Base-by-base conservation (phyloP, 2,329 filamentous ascomycete species). In the Xylaria sp. region DNA sequence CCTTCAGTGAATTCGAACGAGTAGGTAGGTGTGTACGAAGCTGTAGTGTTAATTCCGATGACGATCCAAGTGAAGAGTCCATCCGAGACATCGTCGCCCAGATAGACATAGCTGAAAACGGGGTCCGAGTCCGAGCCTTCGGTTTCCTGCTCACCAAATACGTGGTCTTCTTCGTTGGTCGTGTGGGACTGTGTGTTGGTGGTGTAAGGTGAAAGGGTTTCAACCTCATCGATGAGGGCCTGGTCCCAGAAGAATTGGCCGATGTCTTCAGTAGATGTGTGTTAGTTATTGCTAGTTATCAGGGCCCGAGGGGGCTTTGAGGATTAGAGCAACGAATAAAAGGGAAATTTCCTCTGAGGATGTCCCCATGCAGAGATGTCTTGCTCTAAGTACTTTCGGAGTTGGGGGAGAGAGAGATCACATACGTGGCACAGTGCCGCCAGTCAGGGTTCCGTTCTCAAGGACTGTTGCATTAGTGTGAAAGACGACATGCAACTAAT, bases 51-150 rank as follows among this genome's bases (percentile, higher is more conserved):
- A 10, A 68, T 60, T 6, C 65, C 65, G 23, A 68, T 32, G 6
- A 57, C 47, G 21, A 68, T 54, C 65, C 65, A 68, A 12, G 60
- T 54, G 47, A 68, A 63, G 25, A 68, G 53, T 10, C 65, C 65
- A 10, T 68, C 65, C 5, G 60, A 29, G n/a, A 59, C 47, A 10
- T 35, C 40, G 21, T 68, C 65, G 12, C 65, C 65, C 25, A 32
- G 57, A 8, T 40, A 40, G 18, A 40, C 35, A 18, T 57, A 40
- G n/a, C 40, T 40, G 53, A 40, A 40, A 13, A 57, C 32, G 32
- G 32, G 53, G 9, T 57, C 53, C 3, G 35, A 40, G 32, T 23
- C 35, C 12, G 32, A 23, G 21, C 32, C 35, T 4, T 13, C n/a
- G 5, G 53, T 57, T 40, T 57, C 53, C 51, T 51, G 48, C 48